Evolutionary conservation across 2,329 filamentous ascomycete species (phyloP).

Genomic region (Colletotrichum acutatum): DNA sequence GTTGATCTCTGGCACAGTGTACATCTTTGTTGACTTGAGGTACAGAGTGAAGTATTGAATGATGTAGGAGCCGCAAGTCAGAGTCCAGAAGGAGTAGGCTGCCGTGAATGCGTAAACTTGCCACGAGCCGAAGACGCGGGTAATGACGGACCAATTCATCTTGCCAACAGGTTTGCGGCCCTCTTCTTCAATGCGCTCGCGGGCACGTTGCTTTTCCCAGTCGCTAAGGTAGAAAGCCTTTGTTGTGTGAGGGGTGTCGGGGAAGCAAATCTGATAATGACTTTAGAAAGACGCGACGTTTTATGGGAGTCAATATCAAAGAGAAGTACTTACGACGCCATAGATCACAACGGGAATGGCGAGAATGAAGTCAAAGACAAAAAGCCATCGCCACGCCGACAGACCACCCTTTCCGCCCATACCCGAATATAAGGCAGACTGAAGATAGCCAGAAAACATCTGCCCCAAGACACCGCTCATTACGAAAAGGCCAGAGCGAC

Average conservation of each 20-base stretch:
- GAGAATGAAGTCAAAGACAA: constrained; percentile 51
- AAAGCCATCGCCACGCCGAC: constrained; percentile 50
- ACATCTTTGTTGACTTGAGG: constrained; percentile 48
- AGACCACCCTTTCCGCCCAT: constrained; percentile 49
- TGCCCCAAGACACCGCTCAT: constrained; percentile 63
- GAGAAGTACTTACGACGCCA: constrained; percentile 39
- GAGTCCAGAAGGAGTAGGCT: constrained; percentile 51
- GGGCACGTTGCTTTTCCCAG: constrained; percentile 72
- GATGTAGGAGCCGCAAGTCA: constrained; percentile 51
- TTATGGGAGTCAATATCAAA: background rate
- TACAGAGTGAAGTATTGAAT: constrained; percentile 55
- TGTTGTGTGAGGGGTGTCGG: constrained; percentile 56
- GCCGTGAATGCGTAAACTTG: constrained; percentile 56
- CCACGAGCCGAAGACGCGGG: constrained; percentile 53
- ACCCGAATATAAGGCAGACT: constrained; percentile 44
- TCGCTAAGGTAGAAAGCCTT: constrained; percentile 55
- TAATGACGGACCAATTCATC: constrained; percentile 49
- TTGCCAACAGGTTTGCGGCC: constrained; percentile 50
- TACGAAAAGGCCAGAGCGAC: constrained; percentile 67
- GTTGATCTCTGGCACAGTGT: constrained; percentile 54
- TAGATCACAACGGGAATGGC: constrained; percentile 50
- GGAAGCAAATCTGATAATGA: constrained; percentile 42
- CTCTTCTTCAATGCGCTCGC: constrained; percentile 74
- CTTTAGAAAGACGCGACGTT: background rate
- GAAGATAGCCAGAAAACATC: constrained; percentile 50